Percentiles rank a stretch among this genome's conserved stretches.
phyloP scores from a whole-genome alignment of 768 basidiomycete species.

The Clitopilus hobsonii region DNA sequence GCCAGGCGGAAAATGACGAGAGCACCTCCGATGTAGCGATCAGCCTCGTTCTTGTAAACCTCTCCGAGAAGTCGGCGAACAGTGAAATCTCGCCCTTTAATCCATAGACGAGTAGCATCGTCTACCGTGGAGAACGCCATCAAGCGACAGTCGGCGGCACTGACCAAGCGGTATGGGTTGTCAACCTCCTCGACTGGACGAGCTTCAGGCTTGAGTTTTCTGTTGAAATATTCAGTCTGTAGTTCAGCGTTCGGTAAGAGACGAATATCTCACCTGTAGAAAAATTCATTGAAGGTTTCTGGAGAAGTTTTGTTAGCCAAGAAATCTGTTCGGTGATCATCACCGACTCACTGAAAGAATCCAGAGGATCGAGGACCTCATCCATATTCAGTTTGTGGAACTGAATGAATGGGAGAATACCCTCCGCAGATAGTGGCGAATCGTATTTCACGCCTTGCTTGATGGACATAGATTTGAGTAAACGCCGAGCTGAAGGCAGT shows the following conservation, averaged over 20 bases:
- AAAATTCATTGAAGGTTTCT: slow-evolving; percentile 95
- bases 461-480: slow-evolving; percentile 85
- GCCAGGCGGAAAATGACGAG: slow-evolving; percentile 89
- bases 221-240: slow-evolving; percentile 16
- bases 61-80: slow-evolving; percentile 78
- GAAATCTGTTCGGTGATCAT: background rate
- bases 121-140: slow-evolving; percentile 87
- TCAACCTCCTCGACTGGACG: slow-evolving; percentile 70
- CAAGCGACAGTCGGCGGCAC: slow-evolving; percentile 93
- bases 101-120: slow-evolving; percentile 90
- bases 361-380: slow-evolving; percentile 80
- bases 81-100: slow-evolving; percentile 94
- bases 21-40: slow-evolving; percentile 74
- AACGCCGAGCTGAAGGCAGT: slow-evolving; percentile 54
- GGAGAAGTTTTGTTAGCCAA: slow-evolving; percentile 3
- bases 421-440: slow-evolving; percentile 73
- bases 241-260: background rate
- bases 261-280: slow-evolving; percentile 53
- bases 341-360: slow-evolving; percentile 67
- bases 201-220: slow-evolving; percentile 82
- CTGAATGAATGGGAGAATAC: slow-evolving; percentile 84
- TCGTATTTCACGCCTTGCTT: slow-evolving; percentile 96
- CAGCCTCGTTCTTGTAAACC: slow-evolving; percentile 61
- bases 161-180: slow-evolving; percentile 76
- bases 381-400: slow-evolving; percentile 83